Percentiles rank a stretch among this genome's conserved stretches.
Conservation (phyloP, 768 basidiomycete genomes). For the Boletus subparvulus region DNA sequence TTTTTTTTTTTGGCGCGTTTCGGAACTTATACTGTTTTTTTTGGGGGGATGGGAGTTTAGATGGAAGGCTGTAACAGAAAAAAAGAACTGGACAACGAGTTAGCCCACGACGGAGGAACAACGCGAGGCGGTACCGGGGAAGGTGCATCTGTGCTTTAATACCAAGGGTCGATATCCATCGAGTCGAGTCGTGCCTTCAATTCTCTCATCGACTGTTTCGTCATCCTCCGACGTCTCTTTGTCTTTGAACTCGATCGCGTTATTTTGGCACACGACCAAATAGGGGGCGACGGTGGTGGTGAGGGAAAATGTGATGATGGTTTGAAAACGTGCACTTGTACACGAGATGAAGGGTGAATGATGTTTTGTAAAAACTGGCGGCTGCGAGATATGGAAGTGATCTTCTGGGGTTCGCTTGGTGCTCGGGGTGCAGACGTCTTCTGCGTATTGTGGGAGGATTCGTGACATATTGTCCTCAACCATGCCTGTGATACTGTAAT, state of each 20-base stretch:
- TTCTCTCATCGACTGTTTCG: conserved; percentile 7
- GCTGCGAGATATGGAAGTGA: neutral
- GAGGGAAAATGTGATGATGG: neutral
- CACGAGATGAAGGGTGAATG: neutral
- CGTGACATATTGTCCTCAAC: neutral
- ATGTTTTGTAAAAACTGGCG: conserved; percentile 1
- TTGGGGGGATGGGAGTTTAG: neutral
- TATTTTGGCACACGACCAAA: conserved; percentile 24
- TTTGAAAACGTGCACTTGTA: neutral
- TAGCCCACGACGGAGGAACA: neutral
- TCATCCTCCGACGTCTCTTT: conserved; percentile 6
- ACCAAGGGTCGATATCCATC: conserved; percentile 14
- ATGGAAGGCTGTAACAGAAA: neutral
- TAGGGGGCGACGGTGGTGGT: neutral
- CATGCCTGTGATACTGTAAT: conserved; percentile 2
- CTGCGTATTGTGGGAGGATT: neutral
- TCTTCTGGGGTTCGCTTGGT: neutral
- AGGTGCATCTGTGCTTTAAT: neutral
- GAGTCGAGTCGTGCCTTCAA: conserved; percentile 11
- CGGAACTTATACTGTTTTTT: neutral
- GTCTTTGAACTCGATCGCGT: conserved; percentile 9
- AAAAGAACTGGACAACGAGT: neutral
- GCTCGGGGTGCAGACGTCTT: neutral
- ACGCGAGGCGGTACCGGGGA: neutral
- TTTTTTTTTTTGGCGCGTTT: conserved; percentile 7